Evolutionary conservation across 768 basidiomycete genomes (phyloP), one percentile per base, ranked within the genome.

Genomic region (Daedalea quercina): DNA sequence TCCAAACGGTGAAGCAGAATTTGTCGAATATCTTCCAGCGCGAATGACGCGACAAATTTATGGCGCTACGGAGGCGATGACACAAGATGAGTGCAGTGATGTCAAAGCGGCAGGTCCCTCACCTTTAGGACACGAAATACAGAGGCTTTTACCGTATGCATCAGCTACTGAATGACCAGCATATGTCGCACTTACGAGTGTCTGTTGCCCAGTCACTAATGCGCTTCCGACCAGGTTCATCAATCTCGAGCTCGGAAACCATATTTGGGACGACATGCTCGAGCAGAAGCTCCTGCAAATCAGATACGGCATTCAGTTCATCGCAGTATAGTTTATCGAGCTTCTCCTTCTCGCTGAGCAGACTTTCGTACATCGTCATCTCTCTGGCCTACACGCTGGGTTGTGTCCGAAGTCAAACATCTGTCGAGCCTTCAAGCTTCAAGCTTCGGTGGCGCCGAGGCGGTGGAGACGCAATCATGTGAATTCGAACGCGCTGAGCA

Each of bases 151-250:
- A 41, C 40, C 52, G n/a, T 43, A n/a, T 45, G 12, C 40, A 9
- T 22, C 19, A 25, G 19, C 26, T 34, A 46, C 4, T 15, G 20
- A n/a, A 28, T 28, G 11, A 23, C 26, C 8, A 25, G 26, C 26
- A 26, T 13, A n/a, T 20, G 25, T 15, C 41, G 40, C 25, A 73
- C 80, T 62, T 72, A 87, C 87, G 70, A 44, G 76, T 77, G 71
- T 90, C 87, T 26, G 72, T 68, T 28, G 87, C 67, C 85, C 84
- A 90, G 63, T 79, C 76, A 34, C 65, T 71, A 24, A 79, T 77
- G 78, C 78, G 80, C 55, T 73, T 69, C 53, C 70, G 67, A 54
- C 76, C 75, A 15, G 71, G 69, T 47, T 70, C 68, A 54, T 70
- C 65, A 44, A 85, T 73, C 35, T 71, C 70, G 25, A 84, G 73